A percentile compares a stretch with the other conserved stretches of the same genome.
Conservation (phyloP, 2,329 filamentous ascomycete species). For the Trichoderma gracile region DNA sequence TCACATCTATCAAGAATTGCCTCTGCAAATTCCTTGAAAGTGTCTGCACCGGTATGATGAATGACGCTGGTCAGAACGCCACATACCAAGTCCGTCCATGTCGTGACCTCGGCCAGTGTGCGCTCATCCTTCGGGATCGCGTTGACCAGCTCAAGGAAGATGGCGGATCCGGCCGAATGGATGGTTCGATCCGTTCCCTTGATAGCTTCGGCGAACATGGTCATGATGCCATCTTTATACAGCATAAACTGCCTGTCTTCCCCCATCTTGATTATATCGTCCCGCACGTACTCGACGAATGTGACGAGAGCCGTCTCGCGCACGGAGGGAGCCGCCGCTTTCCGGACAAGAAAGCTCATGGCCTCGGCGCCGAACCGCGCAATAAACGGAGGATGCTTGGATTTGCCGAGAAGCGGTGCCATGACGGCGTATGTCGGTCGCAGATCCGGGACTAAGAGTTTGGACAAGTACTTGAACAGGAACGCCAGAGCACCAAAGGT, state of each 20-base stretch:
- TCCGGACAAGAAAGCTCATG: slow-evolving; percentile 89
- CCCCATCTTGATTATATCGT: slow-evolving; percentile 60
- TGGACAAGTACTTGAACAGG: slow-evolving; percentile 94
- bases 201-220: slow-evolving; percentile 81
- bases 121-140: slow-evolving; percentile 54
- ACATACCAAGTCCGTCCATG: slow-evolving; percentile 66
- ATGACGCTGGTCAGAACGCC: slow-evolving; percentile 79
- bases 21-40: slow-evolving; percentile 68
- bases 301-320: slow-evolving; percentile 70
- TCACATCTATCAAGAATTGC: slow-evolving; percentile 57
- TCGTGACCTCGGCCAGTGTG: slow-evolving; percentile 47
- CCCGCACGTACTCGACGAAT: slow-evolving; percentile 71
- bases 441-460: slow-evolving; percentile 81
- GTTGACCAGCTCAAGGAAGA: slow-evolving; percentile 54
- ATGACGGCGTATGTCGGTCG: slow-evolving; percentile 82
- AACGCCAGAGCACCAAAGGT: slow-evolving; percentile 92
- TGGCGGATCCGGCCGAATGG: slow-evolving; percentile 59
- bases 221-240: slow-evolving; percentile 88
- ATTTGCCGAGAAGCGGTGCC: slow-evolving; percentile 79
- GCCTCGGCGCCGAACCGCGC: slow-evolving; percentile 92
- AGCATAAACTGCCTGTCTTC: slow-evolving; percentile 62
- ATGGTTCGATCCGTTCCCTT: slow-evolving; percentile 62
- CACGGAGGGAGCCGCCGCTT: slow-evolving; percentile 76
- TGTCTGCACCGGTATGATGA: slow-evolving; percentile 75
- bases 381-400: slow-evolving; percentile 80